Conservation (phyloP, 1,284 basidiomycete genomes). For the Pseudozyma sp. region DNA sequence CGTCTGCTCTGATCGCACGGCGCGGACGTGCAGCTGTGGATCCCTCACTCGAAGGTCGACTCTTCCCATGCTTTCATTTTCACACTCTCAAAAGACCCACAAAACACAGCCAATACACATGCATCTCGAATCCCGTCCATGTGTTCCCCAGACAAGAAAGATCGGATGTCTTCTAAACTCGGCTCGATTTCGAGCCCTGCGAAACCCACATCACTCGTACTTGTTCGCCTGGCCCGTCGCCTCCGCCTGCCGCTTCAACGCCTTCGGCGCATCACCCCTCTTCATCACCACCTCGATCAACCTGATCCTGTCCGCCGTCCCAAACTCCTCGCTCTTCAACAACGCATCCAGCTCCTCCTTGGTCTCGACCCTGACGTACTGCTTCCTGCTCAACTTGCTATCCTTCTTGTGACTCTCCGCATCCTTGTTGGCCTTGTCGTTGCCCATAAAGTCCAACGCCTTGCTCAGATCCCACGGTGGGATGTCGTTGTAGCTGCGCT, state of each 20-base stretch:
- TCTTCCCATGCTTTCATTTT: too few relatives aligned
- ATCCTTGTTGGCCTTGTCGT: slow-evolving; percentile 10
- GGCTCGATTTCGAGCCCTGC: too few relatives aligned
- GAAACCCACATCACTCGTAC: slow-evolving; percentile 22
- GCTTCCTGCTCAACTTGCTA: slow-evolving; percentile 71
- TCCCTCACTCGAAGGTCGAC: too few relatives aligned
- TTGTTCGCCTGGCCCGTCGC: slow-evolving; percentile 65
- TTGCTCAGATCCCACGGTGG: slow-evolving; percentile 48
- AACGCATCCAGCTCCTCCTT: slow-evolving; percentile 77
- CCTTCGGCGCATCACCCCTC: slow-evolving; percentile 78
- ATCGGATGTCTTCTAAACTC: not conserved
- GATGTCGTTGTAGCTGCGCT: slow-evolving; percentile 68
- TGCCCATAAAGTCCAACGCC: slow-evolving; percentile 58
- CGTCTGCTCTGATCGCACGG: too few relatives aligned
- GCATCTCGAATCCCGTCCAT: not conserved
- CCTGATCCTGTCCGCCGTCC: slow-evolving; percentile 76
- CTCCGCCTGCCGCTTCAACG: slow-evolving; percentile 74
- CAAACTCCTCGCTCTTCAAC: slow-evolving; percentile 75
- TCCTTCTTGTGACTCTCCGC: slow-evolving; percentile 69
- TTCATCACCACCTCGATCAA: slow-evolving; percentile 84
- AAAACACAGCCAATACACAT: too few relatives aligned
- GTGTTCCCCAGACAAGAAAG: not conserved
- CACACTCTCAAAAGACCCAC: too few relatives aligned
- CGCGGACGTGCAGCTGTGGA: too few relatives aligned
- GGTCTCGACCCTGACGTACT: slow-evolving; percentile 77